A percentile compares a stretch with the other conserved stretches of the same genome.
These are phyloP conservation scores for Eucalyptus coolabah DNA, from an alignment of 345 rosid species.

Conservation along the genomic window DNA sequence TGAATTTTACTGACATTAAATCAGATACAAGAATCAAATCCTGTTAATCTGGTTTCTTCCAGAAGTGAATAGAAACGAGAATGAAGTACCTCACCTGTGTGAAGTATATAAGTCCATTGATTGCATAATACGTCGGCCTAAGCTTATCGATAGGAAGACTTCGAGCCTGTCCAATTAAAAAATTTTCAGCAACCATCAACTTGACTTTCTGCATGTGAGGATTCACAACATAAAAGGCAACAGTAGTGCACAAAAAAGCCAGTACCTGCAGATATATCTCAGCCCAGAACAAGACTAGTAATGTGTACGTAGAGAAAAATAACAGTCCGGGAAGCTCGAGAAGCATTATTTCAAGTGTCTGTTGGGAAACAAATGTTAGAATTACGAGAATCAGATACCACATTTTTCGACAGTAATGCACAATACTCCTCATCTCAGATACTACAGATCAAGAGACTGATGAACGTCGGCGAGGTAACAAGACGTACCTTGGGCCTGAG, in stretches of 20 bases:
- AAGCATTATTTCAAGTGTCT: conserved; percentile 35
- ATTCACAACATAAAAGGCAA: neutral
- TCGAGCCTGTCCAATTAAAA: conserved; percentile 20
- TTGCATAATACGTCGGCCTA: conserved; percentile 32
- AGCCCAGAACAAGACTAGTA: conserved; percentile 79
- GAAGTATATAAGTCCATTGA: conserved; percentile 27
- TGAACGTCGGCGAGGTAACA: neutral
- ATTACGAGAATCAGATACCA: neutral
- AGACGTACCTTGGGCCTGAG: conserved; percentile 26
- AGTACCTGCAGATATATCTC: conserved; percentile 74
- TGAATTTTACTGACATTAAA: neutral
- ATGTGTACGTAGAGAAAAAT: conserved; percentile 68
- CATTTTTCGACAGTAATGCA: neutral
- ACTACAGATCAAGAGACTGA: neutral
- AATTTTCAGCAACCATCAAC: neutral
- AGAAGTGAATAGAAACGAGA: neutral
- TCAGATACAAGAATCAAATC: neutral
- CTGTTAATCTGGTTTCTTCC: neutral
- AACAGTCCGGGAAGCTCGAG: conserved; percentile 71
- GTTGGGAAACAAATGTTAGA: neutral
- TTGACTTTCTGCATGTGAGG: neutral
- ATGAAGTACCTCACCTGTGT: conserved; percentile 17
- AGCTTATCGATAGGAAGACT: conserved; percentile 42
- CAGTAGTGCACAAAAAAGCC: neutral
- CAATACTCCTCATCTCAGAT: neutral